Base-by-base conservation (phyloP, 257 asterid genomes). In the Solanum bukasovii region DNA sequence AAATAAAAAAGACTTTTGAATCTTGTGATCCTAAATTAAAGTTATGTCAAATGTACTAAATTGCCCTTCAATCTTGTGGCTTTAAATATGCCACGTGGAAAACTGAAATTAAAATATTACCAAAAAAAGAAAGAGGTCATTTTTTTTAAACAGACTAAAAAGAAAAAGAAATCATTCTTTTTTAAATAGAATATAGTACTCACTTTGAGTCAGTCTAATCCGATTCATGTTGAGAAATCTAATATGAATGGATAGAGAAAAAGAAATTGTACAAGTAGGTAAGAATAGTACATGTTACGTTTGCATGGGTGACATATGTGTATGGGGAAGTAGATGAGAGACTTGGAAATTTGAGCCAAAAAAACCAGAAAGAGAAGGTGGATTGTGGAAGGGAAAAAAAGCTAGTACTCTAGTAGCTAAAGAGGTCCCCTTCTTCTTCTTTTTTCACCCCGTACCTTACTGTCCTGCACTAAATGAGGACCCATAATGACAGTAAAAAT, bases 281-380 rank as follows among this genome's bases (percentile, higher is more conserved):
- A 79, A 46, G 29, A 12, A 46, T 16, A 81, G 70, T 81, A 82
- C 86, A 82, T 49, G 44, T 82, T 82, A 82, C 86, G 86, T 49
- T 82, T 49, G 86, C 86, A 82, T 82, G 86, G 27, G 70, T 49
- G 86, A 46, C 86, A 82, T 29, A 49, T 82, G 86, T 82, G 42
- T 82, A 82, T 82, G 86, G 86, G 63, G 86, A 82, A 77, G 84
- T 77, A 40, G 61, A 77, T 77, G 56, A 40, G 21, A 40, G 35
- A 31, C 86, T 1, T n/a, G 4, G 86, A 49, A 49, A 82, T 49
- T 52, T 13, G 86, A 29, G 86, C 70, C 52, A 4, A 8, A 31
- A 14, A 42, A 44, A 3, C 29, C 85, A 81, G 85, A 29, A 46
- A 82, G 85, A 49, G 29, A 9, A 46, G 42, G 20, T 81, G 2